Evolutionary conservation across 202 grass and related monocot genomes (phyloP), one percentile per base, ranked within the genome.

Genomic region (Digitaria exilis): DNA sequence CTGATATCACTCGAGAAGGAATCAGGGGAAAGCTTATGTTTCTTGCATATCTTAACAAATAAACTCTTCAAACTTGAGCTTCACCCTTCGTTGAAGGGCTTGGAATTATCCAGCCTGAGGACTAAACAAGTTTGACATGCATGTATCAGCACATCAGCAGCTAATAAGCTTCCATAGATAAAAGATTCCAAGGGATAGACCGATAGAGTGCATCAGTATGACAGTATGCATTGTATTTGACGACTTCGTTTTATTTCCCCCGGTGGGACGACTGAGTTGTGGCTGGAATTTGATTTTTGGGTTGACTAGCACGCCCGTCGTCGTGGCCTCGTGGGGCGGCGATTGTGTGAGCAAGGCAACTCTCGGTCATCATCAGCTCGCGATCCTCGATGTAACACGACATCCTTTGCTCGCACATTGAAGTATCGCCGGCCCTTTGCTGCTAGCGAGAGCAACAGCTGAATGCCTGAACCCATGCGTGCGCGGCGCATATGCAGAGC

Each of bases 391-490:
- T 56, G 12, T 9, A 32, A 44, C 15, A 44, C 43, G 22, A 50
- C 64, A 77, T 41, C 31, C 16, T 54, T 77, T 26, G 73, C 72
- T 55, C 71, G 64, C 85, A 71, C 71, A 82, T 7, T 4, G 4
- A 76, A 71, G 71, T 31, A 24, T 49, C 77, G 31, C 24, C 52
- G 8, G 42, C 48, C 51, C 55, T 82, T 87, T 77, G 63, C 63
- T 70, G 85, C 9, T 43, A 22, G 32, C 50, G 12, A 6, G 29
- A 78, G 82, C 73, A 78, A 78, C 6, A 54, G 9, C 41, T 19
- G 35, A 59, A 41, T 26, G 15, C 31, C 41, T 31, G 35, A 59
- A 41, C 17, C 22, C 30, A n/a, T 63, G 28, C 58, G 31, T 25
- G 65, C 65, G 52, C 35, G 34, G 31, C 49, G 7, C 34, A n/a